These are phyloP conservation scores for Trametes elegans DNA, from an alignment of 768 basidiomycete genomes.

Conservation along the genomic window DNA sequence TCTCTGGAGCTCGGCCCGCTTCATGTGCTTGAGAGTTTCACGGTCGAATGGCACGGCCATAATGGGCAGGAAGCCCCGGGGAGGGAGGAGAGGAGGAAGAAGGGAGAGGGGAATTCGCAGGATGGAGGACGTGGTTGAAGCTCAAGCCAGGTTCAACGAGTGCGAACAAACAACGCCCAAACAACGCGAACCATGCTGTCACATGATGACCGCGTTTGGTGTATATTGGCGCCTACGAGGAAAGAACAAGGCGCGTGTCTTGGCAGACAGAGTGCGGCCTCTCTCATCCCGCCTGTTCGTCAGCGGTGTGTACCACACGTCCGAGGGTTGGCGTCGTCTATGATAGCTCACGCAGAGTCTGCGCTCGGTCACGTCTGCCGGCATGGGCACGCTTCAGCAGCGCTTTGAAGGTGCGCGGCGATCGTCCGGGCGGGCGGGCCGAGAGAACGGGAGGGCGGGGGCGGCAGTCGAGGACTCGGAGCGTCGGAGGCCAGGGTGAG, in stretches of 20 bases:
- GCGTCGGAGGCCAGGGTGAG: too few relatives aligned
- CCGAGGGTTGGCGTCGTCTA: too few relatives aligned
- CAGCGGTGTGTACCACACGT: not conserved
- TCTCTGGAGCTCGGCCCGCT: slow-evolving; percentile 53
- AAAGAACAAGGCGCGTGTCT: not conserved
- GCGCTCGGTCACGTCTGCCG: too few relatives aligned
- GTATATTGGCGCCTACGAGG: not conserved
- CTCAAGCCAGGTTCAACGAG: slow-evolving; percentile 38
- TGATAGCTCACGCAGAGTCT: too few relatives aligned
- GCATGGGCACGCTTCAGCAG: too few relatives aligned
- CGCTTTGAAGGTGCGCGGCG: too few relatives aligned
- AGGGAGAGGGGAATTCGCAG: not conserved
- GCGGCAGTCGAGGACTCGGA: too few relatives aligned
- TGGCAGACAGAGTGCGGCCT: not conserved
- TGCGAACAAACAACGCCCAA: slow-evolving; percentile 51
- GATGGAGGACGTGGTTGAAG: slow-evolving; percentile 15
- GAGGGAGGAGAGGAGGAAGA: not conserved
- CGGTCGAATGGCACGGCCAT: slow-evolving; percentile 46
- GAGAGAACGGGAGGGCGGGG: not conserved
- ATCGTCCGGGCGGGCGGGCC: too few relatives aligned
- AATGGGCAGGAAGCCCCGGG: slow-evolving; percentile 3
- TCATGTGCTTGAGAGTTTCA: slow-evolving; percentile 51
- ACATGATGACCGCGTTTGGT: slow-evolving; percentile 31
- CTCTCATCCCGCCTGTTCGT: not conserved
- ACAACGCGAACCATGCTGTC: slow-evolving; percentile 29